phyloP scores from a whole-genome alignment of 352 stramenopile genomes.

The Pythium diclinum region DNA sequence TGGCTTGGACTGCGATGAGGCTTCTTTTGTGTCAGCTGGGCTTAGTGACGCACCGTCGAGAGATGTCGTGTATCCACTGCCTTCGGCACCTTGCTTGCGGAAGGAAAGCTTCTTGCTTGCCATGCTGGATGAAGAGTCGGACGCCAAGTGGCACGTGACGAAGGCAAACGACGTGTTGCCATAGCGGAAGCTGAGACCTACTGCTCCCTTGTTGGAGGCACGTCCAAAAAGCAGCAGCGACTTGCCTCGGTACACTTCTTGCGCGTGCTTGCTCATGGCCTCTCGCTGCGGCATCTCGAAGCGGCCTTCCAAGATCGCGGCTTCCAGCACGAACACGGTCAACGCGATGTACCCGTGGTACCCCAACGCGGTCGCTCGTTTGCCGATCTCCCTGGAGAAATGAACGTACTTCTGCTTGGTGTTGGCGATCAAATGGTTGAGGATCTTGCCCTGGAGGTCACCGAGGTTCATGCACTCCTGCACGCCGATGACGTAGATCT shows the following conservation, averaged over 20 bases:
- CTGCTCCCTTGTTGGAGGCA: conserved; percentile 68
- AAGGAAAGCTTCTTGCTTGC: conserved; percentile 36
- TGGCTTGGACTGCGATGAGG: neutral
- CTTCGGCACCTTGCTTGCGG: conserved; percentile 7
- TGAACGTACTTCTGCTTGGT: conserved; percentile 65
- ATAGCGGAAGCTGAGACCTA: conserved; percentile 59
- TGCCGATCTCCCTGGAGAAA: conserved; percentile 82
- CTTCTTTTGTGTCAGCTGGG: conserved; percentile 8
- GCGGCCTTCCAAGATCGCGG: conserved; percentile 50
- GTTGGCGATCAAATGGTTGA: conserved; percentile 50
- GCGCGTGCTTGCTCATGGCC: conserved; percentile 50
- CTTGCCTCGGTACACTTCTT: conserved; percentile 77
- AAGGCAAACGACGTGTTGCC: conserved; percentile 63
- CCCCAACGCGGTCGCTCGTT: conserved; percentile 64
- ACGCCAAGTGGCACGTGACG: conserved; percentile 82
- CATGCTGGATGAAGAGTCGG: conserved; percentile 52
- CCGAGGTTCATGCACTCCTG: conserved; percentile 89
- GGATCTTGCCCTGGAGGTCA: conserved; percentile 65
- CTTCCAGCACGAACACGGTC: conserved; percentile 75
- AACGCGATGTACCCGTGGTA: conserved; percentile 89
- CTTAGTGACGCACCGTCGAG: neutral
- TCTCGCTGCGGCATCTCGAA: conserved; percentile 67
- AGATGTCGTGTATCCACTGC: neutral
- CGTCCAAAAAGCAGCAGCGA: conserved; percentile 74
- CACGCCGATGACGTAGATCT: conserved; percentile 90